Conservation (phyloP, 306 rosid genomes). For the Inga laurina region DNA sequence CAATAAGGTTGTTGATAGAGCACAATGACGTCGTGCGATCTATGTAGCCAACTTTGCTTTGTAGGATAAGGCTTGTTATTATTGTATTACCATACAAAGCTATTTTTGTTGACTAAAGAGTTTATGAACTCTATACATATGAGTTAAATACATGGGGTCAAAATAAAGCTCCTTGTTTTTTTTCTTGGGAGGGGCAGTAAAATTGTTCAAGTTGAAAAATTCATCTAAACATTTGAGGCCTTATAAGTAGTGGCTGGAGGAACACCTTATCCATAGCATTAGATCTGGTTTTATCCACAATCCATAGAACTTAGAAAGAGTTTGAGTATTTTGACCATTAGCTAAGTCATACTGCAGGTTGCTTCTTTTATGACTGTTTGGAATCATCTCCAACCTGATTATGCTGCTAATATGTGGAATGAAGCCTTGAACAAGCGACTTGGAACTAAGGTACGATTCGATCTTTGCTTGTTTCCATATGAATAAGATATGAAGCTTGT, state of each 20-base stretch:
- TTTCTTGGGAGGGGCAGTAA: not conserved
- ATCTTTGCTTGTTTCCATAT: not conserved
- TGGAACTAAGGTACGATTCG: slow-evolving; percentile 68
- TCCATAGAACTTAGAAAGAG: not conserved
- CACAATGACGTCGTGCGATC: no score
- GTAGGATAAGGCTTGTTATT: not conserved
- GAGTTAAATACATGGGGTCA: not conserved
- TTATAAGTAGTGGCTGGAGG: not conserved
- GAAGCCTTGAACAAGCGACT: slow-evolving; percentile 97
- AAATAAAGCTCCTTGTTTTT: not conserved
- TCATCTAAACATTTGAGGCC: not conserved
- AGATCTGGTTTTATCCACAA: slow-evolving; percentile 8
- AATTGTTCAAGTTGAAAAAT: not conserved
- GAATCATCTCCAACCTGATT: slow-evolving; percentile 81
- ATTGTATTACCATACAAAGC: not conserved
- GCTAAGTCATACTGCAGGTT: slow-evolving; percentile 57
- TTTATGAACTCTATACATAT: not conserved
- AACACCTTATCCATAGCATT: not conserved
- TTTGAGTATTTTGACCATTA: slow-evolving; percentile 25
- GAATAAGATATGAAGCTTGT: slow-evolving; percentile 6
- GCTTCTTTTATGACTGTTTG: slow-evolving; percentile 98
- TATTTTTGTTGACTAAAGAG: not conserved
- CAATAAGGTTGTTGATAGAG: not conserved
- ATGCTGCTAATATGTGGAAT: slow-evolving; percentile 96
- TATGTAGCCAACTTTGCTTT: no score